A percentile compares a stretch with the other conserved stretches of the same genome.
Conservation (phyloP, 768 basidiomycete species). For the Boletus rubroflammeus region DNA sequence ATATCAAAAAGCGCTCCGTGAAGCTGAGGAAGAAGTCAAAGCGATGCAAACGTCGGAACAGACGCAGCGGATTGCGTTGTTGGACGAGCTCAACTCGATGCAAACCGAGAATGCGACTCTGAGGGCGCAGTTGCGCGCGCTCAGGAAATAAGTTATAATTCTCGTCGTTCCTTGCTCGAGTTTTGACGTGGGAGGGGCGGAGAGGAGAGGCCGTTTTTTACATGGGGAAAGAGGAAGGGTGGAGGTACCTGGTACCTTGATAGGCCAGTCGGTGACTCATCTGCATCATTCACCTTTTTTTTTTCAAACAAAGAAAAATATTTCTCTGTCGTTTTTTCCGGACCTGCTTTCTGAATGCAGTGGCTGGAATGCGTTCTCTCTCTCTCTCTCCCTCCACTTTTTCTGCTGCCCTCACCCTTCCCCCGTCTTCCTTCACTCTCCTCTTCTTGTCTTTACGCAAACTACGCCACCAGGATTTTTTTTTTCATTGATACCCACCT, state of each 20-base stretch:
- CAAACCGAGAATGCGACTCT: slow-evolving; percentile 75
- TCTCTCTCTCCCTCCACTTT: not conserved
- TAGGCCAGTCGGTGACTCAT: not conserved
- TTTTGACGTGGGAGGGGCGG: not conserved
- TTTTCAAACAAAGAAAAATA: not conserved
- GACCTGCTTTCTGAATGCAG: not conserved
- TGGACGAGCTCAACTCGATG: slow-evolving; percentile 84
- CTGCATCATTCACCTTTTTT: not conserved
- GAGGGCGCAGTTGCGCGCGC: slow-evolving; percentile 64
- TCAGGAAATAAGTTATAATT: slow-evolving; percentile 35
- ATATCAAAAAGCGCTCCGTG: slow-evolving; percentile 55
- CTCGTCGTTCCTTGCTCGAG: not conserved
- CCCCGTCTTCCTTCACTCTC: not conserved
- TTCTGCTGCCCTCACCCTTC: not conserved
- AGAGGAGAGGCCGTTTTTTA: not conserved
- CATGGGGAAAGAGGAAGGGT: not conserved
- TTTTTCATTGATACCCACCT: slow-evolving; percentile 13
- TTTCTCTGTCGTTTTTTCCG: not conserved
- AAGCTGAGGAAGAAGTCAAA: slow-evolving; percentile 66
- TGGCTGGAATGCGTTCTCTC: not conserved
- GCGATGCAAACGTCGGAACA: slow-evolving; percentile 69
- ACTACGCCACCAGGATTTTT: slow-evolving; percentile 2
- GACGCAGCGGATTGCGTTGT: slow-evolving; percentile 73
- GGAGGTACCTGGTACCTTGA: slow-evolving; percentile 2
- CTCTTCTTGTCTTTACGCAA: not conserved